Conservation (phyloP, 495 filamentous ascomycete genomes). For the Talaromyces nanjingensis region DNA sequence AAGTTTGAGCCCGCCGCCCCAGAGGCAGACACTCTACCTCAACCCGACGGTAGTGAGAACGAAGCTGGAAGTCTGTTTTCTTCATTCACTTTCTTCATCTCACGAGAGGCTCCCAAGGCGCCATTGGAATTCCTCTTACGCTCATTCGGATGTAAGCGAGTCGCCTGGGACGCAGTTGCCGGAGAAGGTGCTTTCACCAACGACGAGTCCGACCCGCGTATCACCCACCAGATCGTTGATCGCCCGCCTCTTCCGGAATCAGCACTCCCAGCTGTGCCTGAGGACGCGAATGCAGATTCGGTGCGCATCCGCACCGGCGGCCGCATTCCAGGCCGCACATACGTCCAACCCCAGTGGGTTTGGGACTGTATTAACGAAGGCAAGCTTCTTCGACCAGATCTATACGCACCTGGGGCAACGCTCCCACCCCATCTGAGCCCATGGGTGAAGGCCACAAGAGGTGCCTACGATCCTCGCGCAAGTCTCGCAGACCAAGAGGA, state of each 20-base stretch:
- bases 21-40: conserved; percentile 78
- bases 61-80: conserved; percentile 65
- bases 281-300: conserved; percentile 43
- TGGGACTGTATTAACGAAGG: conserved; percentile 94
- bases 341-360: conserved; percentile 95
- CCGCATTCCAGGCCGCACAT: conserved; percentile 80
- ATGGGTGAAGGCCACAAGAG: conserved; percentile 81
- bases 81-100: conserved; percentile 84
- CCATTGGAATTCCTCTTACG: conserved; percentile 91
- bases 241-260: conserved; percentile 65
- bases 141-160: conserved; percentile 90
- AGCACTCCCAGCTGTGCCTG: conserved; percentile 49
- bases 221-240: conserved; percentile 96
- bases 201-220: conserved; percentile 75
- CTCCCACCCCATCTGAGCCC: conserved; percentile 93
- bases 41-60: conserved; percentile 59
- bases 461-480: conserved; percentile 81
- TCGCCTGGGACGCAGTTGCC: conserved; percentile 85
- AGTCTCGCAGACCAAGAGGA: conserved; percentile 70
- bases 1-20: conserved; percentile 72
- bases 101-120: conserved; percentile 84
- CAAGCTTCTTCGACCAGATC: conserved; percentile 75
- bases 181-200: conserved; percentile 90
- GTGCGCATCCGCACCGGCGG: conserved; percentile 42
- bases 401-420: conserved; percentile 83